phyloP scores from a whole-genome alignment of 306 rosid species.

The Cicer bijugum region DNA sequence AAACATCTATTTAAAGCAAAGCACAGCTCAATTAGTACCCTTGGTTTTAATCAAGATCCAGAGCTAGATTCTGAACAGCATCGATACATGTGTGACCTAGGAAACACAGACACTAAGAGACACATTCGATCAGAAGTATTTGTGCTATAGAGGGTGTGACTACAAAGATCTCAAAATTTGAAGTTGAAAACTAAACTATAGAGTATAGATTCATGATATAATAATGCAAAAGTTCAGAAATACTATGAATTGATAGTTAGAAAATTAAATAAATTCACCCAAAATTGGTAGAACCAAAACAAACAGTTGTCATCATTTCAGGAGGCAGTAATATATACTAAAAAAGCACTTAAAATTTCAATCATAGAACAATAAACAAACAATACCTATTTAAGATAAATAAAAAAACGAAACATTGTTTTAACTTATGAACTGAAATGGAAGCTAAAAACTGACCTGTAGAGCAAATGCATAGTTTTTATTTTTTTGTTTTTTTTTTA shows the following conservation, averaged over 20 bases:
- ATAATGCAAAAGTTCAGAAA: conserved; percentile 9
- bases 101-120: too few relatives aligned
- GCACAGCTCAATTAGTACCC: conserved; percentile 4
- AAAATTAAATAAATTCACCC: conserved; percentile 15
- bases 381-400: neutral
- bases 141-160: neutral
- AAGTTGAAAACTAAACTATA: conserved; percentile 33
- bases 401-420: neutral
- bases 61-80: conserved; percentile 12
- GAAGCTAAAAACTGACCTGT: conserved; percentile 42
- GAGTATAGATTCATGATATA: conserved; percentile 1
- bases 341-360: neutral
- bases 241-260: neutral
- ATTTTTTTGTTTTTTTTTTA: neutral
- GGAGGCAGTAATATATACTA: neutral
- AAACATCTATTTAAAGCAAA: neutral
- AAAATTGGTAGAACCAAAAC: conserved; percentile 7
- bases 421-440: neutral
- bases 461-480: conserved; percentile 24
- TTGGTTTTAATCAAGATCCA: conserved; percentile 12
- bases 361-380: neutral
- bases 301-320: neutral
- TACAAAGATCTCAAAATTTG: conserved; percentile 5
- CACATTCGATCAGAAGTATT: too few relatives aligned
- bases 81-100: neutral